Evolutionary conservation across 352 stramenopile genomes (phyloP), one percentile per base, ranked within the genome.

Genomic region (Phytophthora citricola): DNA sequence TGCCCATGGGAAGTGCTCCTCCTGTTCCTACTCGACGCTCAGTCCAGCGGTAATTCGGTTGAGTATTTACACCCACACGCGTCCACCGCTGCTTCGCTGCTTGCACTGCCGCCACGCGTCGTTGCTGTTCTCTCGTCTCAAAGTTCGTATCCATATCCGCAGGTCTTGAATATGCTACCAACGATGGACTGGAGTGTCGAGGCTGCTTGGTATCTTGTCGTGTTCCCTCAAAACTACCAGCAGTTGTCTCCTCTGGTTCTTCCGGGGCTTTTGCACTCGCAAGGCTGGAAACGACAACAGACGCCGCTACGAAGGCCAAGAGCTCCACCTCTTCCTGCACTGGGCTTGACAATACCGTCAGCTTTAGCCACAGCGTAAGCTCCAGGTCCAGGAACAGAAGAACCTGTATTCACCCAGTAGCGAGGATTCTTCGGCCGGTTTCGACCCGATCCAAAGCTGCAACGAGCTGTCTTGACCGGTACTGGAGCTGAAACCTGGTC

Each of bases 11-110:
- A 1, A 79, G 65, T 14, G 54, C 57, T 47, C 57, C 57, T 34
- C 66, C 73, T 36, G 50, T 14, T 12, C 60, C 75, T 4, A 55
- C n/a, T 12, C 65, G 61, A 6, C 69, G 65, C 69, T 83, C 75
- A 8, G 62, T 71, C 43, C 63, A 63, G 15, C 47, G 29, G 55
- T 77, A 61, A 40, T 49, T 76, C 1, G 74, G 55, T 14, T 34
- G 63, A 7, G 54, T 52, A 31, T 73, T 62, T 46, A 55, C 53
- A 27, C 69, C 72, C 10, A 60, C 22, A 20, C 38, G 39, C 20
- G 52, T 63, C 69, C 72, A 76, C 14, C 49, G 52, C 17, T 62
- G 51, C 53, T 55, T 69, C 7, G 56, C 45, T 22, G 53, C 44
- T 75, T 69, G 50, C 10, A 80, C 31, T 26, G 44, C 40, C 4